These are phyloP conservation scores for Aspergillus pseudonomiae DNA, from an alignment of 2,329 filamentous ascomycete genomes.

Conservation along the genomic window DNA sequence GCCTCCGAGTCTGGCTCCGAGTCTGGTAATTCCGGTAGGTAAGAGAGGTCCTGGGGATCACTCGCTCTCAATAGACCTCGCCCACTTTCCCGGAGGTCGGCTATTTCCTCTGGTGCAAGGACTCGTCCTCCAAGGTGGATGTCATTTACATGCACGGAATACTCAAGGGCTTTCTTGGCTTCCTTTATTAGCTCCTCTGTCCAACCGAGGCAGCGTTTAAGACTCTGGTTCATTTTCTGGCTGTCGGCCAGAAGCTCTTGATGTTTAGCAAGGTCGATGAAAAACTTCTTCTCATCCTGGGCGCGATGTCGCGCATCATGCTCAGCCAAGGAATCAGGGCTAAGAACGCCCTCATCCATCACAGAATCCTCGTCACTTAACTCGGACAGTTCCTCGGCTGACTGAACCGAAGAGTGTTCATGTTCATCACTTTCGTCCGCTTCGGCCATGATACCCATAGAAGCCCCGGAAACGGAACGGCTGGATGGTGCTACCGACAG, in stretches of 20 bases:
- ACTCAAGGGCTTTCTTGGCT: constrained; percentile 82
- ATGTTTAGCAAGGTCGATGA: constrained; percentile 83
- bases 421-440: constrained; percentile 41
- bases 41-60: not conserved
- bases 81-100: constrained; percentile 35
- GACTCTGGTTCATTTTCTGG: constrained; percentile 92
- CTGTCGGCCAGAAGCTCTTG: constrained; percentile 85
- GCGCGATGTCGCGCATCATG: constrained; percentile 59
- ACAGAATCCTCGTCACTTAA: constrained; percentile 42
- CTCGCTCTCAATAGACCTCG: constrained; percentile 38
- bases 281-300: constrained; percentile 79
- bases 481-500: constrained; percentile 62
- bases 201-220: constrained; percentile 85
- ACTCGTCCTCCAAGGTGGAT: constrained; percentile 81
- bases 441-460: constrained; percentile 51
- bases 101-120: constrained; percentile 67
- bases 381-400: constrained; percentile 42
- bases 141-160: constrained; percentile 77
- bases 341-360: constrained; percentile 42
- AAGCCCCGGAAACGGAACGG: constrained; percentile 49
- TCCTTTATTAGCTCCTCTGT: constrained; percentile 90
- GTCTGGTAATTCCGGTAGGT: constrained; percentile 3
- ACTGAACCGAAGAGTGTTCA: constrained; percentile 33
- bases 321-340: constrained; percentile 37
- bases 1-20: not conserved